These are phyloP conservation scores for Talaromyces ruber DNA, from an alignment of 495 filamentous ascomycete genomes.

Conservation along the genomic window DNA sequence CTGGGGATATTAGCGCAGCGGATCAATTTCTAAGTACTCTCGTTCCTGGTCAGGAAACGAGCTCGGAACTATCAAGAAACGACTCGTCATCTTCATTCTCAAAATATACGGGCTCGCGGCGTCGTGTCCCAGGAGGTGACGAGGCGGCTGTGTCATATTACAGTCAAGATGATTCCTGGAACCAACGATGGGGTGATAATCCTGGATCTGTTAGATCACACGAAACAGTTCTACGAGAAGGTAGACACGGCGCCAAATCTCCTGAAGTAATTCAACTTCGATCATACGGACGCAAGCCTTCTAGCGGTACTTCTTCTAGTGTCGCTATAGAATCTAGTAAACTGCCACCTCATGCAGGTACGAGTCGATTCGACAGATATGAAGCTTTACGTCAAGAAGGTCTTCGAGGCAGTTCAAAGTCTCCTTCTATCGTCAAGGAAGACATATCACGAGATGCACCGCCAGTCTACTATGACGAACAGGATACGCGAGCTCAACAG, in stretches of 20 bases:
- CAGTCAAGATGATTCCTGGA: neutral
- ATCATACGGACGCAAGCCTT: neutral
- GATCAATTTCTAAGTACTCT: conserved; percentile 33
- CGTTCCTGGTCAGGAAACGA: conserved; percentile 12
- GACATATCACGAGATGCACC: conserved; percentile 5
- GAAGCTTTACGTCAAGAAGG: conserved; percentile 8
- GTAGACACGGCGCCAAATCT: neutral
- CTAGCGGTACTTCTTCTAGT: neutral
- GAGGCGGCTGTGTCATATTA: neutral
- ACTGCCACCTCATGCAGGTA: neutral
- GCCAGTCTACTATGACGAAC: conserved; percentile 11
- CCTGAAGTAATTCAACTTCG: neutral
- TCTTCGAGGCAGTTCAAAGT: conserved; percentile 7
- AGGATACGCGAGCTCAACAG: conserved; percentile 3
- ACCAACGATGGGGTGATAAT: neutral
- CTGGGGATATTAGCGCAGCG: conserved; percentile 18
- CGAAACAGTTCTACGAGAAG: neutral
- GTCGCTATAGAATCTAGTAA: neutral
- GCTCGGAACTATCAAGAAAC: conserved; percentile 1
- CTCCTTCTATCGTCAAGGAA: conserved; percentile 9
- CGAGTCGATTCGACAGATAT: conserved; percentile 12
- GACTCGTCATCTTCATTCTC: neutral
- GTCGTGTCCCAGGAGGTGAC: neutral
- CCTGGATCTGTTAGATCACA: neutral
- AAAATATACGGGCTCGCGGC: neutral